Percentiles rank a stretch among this genome's conserved stretches.
Conservation (phyloP, 768 basidiomycete species). For the Agaricus sinodeliciosus region DNA sequence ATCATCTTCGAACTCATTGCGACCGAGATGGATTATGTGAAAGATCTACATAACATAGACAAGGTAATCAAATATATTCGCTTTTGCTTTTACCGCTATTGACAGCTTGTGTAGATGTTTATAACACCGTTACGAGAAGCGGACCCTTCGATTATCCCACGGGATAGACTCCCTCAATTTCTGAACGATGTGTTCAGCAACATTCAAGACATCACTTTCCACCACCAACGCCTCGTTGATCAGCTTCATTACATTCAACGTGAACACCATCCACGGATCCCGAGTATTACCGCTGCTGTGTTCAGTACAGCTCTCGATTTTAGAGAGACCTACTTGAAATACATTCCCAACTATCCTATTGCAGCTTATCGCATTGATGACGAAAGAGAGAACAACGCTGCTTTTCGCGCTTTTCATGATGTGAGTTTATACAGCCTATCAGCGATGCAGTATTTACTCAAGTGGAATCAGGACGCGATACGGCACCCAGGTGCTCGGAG, state of each 20-base stretch:
- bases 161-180: constrained; percentile 66
- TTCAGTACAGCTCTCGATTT: constrained; percentile 89
- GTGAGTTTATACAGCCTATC: constrained; percentile 34
- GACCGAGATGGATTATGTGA: constrained; percentile 96
- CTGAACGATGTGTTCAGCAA: constrained; percentile 89
- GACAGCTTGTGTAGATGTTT: constrained; percentile 55
- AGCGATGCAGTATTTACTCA: not conserved
- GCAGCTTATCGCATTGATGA: constrained; percentile 85
- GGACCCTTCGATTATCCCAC: constrained; percentile 74
- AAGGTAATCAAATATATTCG: not conserved
- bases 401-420: constrained; percentile 77
- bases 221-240: constrained; percentile 74
- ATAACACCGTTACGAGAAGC: constrained; percentile 67
- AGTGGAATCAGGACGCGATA: constrained; percentile 26
- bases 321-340: constrained; percentile 88
- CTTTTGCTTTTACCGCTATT: not conserved
- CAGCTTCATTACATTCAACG: constrained; percentile 81
- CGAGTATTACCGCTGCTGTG: constrained; percentile 77
- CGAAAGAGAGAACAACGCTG: constrained; percentile 73
- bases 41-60: constrained; percentile 85
- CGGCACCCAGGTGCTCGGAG: constrained; percentile 75
- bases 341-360: constrained; percentile 87
- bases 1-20: constrained; percentile 94
- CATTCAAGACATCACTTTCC: constrained; percentile 63
- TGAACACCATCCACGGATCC: constrained; percentile 78